Percentiles rank a stretch among this genome's conserved stretches.
Conservation (phyloP, 2,329 filamentous ascomycete genomes). For the Exophiala lecanii-corni region DNA sequence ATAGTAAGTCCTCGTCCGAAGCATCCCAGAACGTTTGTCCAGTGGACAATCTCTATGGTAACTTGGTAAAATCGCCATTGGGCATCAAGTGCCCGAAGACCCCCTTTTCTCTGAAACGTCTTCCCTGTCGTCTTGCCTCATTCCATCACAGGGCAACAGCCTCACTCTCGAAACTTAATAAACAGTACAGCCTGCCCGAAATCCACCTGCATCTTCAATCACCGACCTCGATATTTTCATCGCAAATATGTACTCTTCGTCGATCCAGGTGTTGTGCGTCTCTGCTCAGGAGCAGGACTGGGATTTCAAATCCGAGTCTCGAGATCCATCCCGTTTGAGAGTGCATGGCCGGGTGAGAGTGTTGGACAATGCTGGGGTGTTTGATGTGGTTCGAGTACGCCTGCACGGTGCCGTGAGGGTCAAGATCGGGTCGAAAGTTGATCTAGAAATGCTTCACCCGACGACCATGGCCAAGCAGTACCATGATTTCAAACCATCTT, state of each 20-base stretch:
- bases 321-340: constrained; percentile 3
- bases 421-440: constrained; percentile 13
- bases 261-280: constrained; percentile 16
- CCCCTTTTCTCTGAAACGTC: constrained; percentile 11
- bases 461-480: constrained; percentile 8
- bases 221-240: neutral
- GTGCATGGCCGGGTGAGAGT: constrained; percentile 16
- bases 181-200: neutral
- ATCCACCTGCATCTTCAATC: neutral
- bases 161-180: neutral
- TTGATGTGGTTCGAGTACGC: constrained; percentile 15
- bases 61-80: constrained; percentile 8
- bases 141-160: neutral
- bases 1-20: too few species aligned
- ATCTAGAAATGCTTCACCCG: constrained; percentile 12
- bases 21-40: too few species aligned
- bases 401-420: constrained; percentile 16
- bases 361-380: constrained; percentile 12
- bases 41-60: too few species aligned
- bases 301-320: constrained; percentile 7
- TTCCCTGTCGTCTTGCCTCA: constrained; percentile 4
- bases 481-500: constrained; percentile 18
- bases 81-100: constrained; percentile 11
- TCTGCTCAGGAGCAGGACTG: constrained; percentile 5
- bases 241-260: constrained; percentile 14